Conservation (phyloP, 2,329 filamentous ascomycete species). For the Diaporthe aspalathi region DNA sequence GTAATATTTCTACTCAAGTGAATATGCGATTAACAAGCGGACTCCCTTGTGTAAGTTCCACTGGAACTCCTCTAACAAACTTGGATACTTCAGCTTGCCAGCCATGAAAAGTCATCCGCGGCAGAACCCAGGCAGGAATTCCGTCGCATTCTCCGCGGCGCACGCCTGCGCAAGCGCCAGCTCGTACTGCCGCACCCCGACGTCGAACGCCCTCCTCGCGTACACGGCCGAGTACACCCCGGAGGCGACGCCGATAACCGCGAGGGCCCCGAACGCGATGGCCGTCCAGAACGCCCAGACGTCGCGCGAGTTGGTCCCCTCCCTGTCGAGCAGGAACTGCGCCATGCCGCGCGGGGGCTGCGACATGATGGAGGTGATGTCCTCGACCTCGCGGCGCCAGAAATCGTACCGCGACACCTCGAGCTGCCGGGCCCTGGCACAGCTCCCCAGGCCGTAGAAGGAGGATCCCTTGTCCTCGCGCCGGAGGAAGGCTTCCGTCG, state of each 20-base stretch:
- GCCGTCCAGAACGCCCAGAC: constrained; percentile 27
- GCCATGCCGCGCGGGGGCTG: not conserved
- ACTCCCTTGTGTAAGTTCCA: no score
- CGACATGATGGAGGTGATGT: not conserved
- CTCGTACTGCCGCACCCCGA: constrained; percentile 16
- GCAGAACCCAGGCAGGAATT: not conserved
- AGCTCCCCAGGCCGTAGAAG: constrained; percentile 35
- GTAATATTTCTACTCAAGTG: no score
- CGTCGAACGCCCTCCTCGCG: constrained; percentile 19
- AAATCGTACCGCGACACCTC: not conserved
- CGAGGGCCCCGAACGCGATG: not conserved
- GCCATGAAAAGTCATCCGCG: no score
- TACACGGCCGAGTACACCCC: constrained; percentile 12
- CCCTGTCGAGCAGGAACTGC: constrained; percentile 13
- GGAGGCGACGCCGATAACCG: not conserved
- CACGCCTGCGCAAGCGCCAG: constrained; percentile 25
- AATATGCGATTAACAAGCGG: no score
- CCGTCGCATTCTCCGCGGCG: not conserved
- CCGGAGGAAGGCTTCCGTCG: constrained; percentile 36
- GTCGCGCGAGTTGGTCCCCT: constrained; percentile 1
- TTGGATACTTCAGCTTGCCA: no score
- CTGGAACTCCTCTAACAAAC: no score
- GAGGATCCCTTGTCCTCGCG: constrained; percentile 34
- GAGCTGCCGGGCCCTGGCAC: not conserved
- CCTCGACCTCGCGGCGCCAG: constrained; percentile 18